Evolutionary conservation across 2,329 filamentous ascomycete genomes (phyloP).

Genomic region (Emmonsiellopsis sp.): DNA sequence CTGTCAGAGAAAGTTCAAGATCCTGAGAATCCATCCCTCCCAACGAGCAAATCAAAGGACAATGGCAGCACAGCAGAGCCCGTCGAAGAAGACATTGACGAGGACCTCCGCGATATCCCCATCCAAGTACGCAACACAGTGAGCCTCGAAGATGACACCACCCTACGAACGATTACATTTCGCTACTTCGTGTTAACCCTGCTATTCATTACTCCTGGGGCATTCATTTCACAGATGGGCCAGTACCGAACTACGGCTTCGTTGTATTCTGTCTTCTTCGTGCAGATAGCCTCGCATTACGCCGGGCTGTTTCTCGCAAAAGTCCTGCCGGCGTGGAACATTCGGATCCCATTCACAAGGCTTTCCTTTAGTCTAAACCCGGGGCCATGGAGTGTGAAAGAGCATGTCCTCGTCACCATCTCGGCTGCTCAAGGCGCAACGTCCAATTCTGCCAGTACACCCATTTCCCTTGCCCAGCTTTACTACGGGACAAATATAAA

Average conservation of each 20-base stretch:
- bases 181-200: slow-evolving; percentile 49
- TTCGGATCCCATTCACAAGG: slow-evolving; percentile 39
- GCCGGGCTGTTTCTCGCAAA: slow-evolving; percentile 44
- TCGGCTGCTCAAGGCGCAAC: slow-evolving; percentile 45
- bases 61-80: too few species aligned
- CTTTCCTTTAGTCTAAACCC: slow-evolving; percentile 47
- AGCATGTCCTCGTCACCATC: slow-evolving; percentile 49
- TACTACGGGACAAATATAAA: slow-evolving; percentile 47
- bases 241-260: slow-evolving; percentile 49
- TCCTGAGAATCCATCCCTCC: too few species aligned
- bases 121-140: slow-evolving; percentile 48
- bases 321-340: slow-evolving; percentile 38
- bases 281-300: slow-evolving; percentile 50
- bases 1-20: too few species aligned
- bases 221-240: slow-evolving; percentile 48
- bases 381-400: slow-evolving; percentile 48
- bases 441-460: slow-evolving; percentile 42
- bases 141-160: slow-evolving; percentile 48
- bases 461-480: slow-evolving; percentile 47
- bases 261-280: slow-evolving; percentile 53
- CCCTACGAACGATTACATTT: slow-evolving; percentile 48
- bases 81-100: slow-evolving; percentile 7
- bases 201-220: slow-evolving; percentile 48
- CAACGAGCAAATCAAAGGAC: too few species aligned
- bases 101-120: slow-evolving; percentile 43